Conservation (phyloP, 2,329 filamentous ascomycete species). For the Davidsoniella neocaledoniae region DNA sequence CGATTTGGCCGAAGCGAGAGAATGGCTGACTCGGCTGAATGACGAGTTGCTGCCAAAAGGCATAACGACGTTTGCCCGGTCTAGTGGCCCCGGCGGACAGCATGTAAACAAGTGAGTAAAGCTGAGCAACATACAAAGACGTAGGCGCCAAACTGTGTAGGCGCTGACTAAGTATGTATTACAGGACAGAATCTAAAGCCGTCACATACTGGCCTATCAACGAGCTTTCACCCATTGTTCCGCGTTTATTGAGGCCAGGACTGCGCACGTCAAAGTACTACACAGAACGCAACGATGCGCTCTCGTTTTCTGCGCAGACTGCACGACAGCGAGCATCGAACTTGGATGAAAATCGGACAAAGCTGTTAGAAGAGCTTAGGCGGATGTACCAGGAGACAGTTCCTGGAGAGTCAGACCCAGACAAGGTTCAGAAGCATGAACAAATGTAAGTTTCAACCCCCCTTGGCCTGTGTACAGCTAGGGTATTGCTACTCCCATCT, state of each 20-base stretch:
- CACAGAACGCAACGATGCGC: constrained; percentile 30
- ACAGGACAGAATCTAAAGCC: constrained; percentile 44
- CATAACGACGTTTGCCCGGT: constrained; percentile 37
- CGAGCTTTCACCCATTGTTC: constrained; percentile 29
- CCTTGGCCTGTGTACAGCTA: neutral
- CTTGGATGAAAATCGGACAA: constrained; percentile 32
- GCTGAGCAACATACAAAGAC: neutral
- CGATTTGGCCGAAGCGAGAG: constrained; percentile 32
- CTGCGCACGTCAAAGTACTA: constrained; percentile 39
- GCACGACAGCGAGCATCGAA: constrained; percentile 36
- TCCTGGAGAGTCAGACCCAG: constrained; percentile 28
- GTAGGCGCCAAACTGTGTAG: no score
- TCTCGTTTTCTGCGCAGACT: constrained; percentile 38
- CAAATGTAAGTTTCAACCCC: constrained; percentile 24
- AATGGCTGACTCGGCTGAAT: constrained; percentile 32
- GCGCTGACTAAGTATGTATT: neutral
- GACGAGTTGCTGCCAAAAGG: constrained; percentile 30
- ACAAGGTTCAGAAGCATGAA: constrained; percentile 32
- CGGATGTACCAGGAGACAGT: constrained; percentile 30
- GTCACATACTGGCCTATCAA: constrained; percentile 33
- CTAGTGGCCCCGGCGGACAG: constrained; percentile 43
- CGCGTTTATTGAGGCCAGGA: constrained; percentile 28
- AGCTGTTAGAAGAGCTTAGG: constrained; percentile 31
- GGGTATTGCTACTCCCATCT: no score
- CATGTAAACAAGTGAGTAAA: constrained; percentile 42